Base-by-base conservation (phyloP, 1,284 basidiomycete genomes). In the Peniophora sp. region DNA sequence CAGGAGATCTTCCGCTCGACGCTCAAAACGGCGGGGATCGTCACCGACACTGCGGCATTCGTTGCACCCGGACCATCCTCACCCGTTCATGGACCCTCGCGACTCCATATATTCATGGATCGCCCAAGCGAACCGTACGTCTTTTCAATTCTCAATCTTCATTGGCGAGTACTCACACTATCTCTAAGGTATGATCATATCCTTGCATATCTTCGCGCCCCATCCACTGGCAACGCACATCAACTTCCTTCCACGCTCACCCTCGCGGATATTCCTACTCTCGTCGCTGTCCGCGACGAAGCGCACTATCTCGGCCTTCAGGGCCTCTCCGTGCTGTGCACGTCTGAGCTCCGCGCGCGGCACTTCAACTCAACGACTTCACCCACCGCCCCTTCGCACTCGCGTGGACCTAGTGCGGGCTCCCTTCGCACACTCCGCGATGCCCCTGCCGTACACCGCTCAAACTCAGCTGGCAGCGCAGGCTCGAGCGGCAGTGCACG, bases 81-180 rank as follows among this genome's bases (percentile, higher is more conserved):
- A 49, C 22, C 44, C 9, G 38, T 41, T n/a, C 38, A 41, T 16
- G n/a, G 38, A 20, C 38, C 16, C 38, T 20, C 38, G 8, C 38
- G 38, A n/a, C 66, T 89, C 36, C 84, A 88, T 56, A 60, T 90
- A n/a, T 90, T 90, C 66, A 69, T 91, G n/a, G 88, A 91, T 60
- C 72, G 88, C 39, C 77, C 87, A 1, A 88, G 86, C 59, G 70
- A 79, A 41, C 83, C 88, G 85, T 91, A 68, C 72, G 87, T 78
- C 16, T 0, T 10, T 20, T 35, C 39, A n/a, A n/a, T 46, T 6
- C 38, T 17, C 16, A 9, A n/a, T 3, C 25, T 10, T 44, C 19
- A 3, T 45, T 17, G 27, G 14, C 14, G 19, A n/a, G 12, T 12
- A 52, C 45, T 52, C 19, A 52, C 49, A 32, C 48, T 53, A 24